Evolutionary conservation across 768 basidiomycete genomes (phyloP).

Genomic region (Mycena belliarum): DNA sequence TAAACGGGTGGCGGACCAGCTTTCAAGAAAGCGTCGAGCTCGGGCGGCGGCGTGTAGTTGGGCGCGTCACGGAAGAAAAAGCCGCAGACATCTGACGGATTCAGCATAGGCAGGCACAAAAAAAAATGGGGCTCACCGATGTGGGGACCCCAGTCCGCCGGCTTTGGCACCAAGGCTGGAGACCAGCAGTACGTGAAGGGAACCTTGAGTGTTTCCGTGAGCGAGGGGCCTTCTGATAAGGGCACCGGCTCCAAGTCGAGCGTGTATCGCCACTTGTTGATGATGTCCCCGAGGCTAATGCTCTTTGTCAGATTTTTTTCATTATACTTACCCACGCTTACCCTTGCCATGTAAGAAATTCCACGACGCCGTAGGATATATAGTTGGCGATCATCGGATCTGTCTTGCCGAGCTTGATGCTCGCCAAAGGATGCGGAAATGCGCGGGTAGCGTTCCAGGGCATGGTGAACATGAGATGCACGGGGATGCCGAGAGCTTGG

Average conservation of each 20-base stretch:
- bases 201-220: constrained; percentile 38
- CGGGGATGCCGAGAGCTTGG: constrained; percentile 43
- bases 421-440: constrained; percentile 49
- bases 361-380: constrained; percentile 42
- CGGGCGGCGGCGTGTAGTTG: constrained; percentile 32
- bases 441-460: constrained; percentile 33
- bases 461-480: constrained; percentile 24
- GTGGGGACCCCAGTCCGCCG: constrained; percentile 42
- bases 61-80: constrained; percentile 43
- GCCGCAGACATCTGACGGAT: constrained; percentile 39
- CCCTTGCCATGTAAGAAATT: constrained; percentile 46
- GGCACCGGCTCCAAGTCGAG: constrained; percentile 39
- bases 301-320: not conserved
- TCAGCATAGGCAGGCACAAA: constrained; percentile 29
- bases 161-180: constrained; percentile 39
- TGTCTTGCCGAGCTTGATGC: constrained; percentile 39
- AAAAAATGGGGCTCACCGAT: constrained; percentile 37
- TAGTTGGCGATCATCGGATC: constrained; percentile 42
- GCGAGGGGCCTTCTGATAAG: constrained; percentile 33
- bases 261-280: constrained; percentile 41
- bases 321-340: constrained; percentile 8
- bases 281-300: constrained; percentile 41
- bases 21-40: constrained; percentile 35
- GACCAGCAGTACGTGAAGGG: constrained; percentile 47
- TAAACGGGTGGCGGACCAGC: constrained; percentile 40